A percentile compares a stretch with the other conserved stretches of the same genome.
phyloP scores from a whole-genome alignment of 345 rosid genomes.

The Salix viminalis region DNA sequence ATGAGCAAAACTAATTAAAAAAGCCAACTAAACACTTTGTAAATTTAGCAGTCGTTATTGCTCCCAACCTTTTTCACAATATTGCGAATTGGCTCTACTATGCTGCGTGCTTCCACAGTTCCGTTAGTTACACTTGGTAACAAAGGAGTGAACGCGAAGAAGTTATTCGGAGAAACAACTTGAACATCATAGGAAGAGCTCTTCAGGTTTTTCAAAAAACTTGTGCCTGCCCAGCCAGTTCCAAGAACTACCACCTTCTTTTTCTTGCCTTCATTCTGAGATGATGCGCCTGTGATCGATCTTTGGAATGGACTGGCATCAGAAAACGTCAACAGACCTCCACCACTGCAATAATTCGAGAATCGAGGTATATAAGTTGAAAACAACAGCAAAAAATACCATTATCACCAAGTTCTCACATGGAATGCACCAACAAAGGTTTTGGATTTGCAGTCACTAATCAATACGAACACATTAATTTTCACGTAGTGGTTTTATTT shows the following conservation, averaged over 20 bases:
- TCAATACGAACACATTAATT: too few relatives aligned
- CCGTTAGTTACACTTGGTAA: slow-evolving; percentile 1
- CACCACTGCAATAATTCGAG: background rate
- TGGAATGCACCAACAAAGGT: too few relatives aligned
- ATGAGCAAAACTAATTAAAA: background rate
- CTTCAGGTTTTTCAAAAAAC: slow-evolving; percentile 2
- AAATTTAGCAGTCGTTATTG: background rate
- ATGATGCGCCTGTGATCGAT: background rate
- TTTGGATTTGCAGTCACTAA: too few relatives aligned
- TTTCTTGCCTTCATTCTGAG: background rate
- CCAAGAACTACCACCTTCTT: slow-evolving; percentile 2
- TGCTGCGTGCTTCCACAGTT: slow-evolving; percentile 2
- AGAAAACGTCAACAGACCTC: background rate
- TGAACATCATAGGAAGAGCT: background rate
- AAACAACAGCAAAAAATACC: too few relatives aligned
- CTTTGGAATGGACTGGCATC: background rate
- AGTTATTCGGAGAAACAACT: background rate
- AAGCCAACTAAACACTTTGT: background rate
- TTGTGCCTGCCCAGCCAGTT: slow-evolving; percentile 1
- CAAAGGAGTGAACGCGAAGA: background rate
- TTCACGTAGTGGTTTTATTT: too few relatives aligned
- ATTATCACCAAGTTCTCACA: too few relatives aligned
- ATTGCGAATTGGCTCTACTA: background rate
- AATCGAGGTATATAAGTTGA: background rate
- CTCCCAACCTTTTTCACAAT: background rate